A percentile compares a stretch with the other conserved stretches of the same genome.
These are phyloP conservation scores for Scutellaria minor DNA, from an alignment of 257 asterid genomes.

Conservation along the genomic window DNA sequence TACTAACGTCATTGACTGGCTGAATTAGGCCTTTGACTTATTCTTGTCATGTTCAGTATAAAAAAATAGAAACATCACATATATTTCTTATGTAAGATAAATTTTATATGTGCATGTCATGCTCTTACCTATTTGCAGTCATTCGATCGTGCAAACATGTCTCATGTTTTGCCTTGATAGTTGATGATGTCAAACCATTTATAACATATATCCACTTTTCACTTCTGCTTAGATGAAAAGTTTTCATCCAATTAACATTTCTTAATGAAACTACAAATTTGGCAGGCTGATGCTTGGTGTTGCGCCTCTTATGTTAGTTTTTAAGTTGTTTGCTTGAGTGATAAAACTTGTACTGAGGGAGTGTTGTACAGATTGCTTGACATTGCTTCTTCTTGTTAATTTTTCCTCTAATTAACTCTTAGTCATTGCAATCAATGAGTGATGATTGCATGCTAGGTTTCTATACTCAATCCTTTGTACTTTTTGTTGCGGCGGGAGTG, in stretches of 20 bases:
- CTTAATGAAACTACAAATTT: not conserved
- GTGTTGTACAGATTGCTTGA: not conserved
- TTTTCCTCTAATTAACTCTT: not conserved
- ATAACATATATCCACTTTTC: not conserved
- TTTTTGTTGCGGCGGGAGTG: not conserved
- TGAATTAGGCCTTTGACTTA: slow-evolving; percentile 3
- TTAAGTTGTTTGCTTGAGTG: slow-evolving; percentile 7
- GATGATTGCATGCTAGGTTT: not conserved
- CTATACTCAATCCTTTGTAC: not conserved
- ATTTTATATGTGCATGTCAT: not conserved
- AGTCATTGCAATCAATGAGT: not conserved
- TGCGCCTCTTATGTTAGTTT: slow-evolving; percentile 1
- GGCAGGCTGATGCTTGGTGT: slow-evolving; percentile 15
- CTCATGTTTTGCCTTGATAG: slow-evolving; percentile 2
- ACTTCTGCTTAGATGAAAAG: not conserved
- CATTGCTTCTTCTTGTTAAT: slow-evolving; percentile 1
- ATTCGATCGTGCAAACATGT: not conserved
- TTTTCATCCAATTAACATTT: not conserved
- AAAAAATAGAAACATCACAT: not conserved
- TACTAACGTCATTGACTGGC: not conserved
- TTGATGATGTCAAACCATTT: not conserved
- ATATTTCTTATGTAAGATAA: not conserved
- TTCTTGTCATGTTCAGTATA: no score
- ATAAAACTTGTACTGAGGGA: slow-evolving; percentile 3
- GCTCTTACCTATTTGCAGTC: not conserved